Evolutionary conservation across 805 yeast species (phyloP), one percentile per base, ranked within the genome.

Genomic region (Metschnikowia matae): DNA sequence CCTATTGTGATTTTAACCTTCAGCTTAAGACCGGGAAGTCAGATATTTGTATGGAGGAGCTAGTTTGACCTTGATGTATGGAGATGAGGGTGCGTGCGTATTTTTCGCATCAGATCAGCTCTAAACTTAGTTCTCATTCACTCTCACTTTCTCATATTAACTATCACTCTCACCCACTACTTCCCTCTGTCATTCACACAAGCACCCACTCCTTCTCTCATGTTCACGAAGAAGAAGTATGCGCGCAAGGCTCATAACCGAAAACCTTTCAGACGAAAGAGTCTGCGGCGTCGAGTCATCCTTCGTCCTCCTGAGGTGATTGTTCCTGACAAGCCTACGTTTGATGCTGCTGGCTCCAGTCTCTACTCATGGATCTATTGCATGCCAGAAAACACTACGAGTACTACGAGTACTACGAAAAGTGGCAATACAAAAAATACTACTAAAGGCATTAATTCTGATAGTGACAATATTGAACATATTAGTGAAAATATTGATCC

Each of bases 321-420:
- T 4, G 32, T 23, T 3, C 43, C 43, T 3, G 51, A 46, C 15
- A 44, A 49, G 35, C 58, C 57, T 8, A 31, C 37, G 23, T 57
- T 57, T 21, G 53, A 54, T 45, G 59, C 61, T 39, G 48, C 54
- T 2, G 61, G 59, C 40, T 23, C 51, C 23, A 32, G 57, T 7
- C 37, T 48, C 31, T 57, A 57, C 48, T 55, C 42, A 43, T 61
- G 65, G 65, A 48, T 46, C 17, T 42, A 48, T 33, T 33, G 45
- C 13, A 23, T 37, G 40, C 26, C 40, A 4, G 26, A 37, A 13
- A 37, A 18, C 5, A 10, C 29, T 26, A 26, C 29, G 10, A 26
- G 2, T 26, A 10, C 29, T 26, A 26, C 29, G 10, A 26, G 2
- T 26, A 8, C 29, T 4, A 26, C 29, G 29, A 10, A 26, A 8